Percentiles rank a stretch among this genome's conserved stretches.
Evolutionary conservation across 2,329 filamentous ascomycete species (phyloP).

Genomic region (Rugonectria rugulosa): DNA sequence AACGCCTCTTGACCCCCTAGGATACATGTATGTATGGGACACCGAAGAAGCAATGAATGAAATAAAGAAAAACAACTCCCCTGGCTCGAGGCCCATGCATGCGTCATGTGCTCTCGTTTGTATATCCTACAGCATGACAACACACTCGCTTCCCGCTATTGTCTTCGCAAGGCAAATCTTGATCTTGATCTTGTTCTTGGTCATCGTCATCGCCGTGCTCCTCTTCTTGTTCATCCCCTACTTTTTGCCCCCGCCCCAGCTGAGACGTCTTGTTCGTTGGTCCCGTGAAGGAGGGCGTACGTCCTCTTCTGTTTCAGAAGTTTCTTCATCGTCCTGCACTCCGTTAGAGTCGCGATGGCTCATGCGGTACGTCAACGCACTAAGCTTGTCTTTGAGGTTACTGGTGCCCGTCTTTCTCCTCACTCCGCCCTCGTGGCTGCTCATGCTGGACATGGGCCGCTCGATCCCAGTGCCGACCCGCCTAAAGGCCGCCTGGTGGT

Average conservation of each 20-base stretch:
- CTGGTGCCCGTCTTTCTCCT: constrained; percentile 40
- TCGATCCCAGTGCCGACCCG: constrained; percentile 34
- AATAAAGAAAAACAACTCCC: neutral
- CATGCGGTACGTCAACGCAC: constrained; percentile 43
- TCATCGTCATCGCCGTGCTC: neutral
- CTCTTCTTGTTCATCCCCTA: neutral
- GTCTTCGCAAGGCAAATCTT: neutral
- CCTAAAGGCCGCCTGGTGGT: constrained; percentile 33
- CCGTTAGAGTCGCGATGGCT: constrained; percentile 31
- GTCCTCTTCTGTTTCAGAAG: constrained; percentile 32
- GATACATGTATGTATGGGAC: too few relatives aligned
- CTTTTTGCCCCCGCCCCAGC: constrained; percentile 14
- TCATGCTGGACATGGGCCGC: constrained; percentile 45
- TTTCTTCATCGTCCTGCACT: constrained; percentile 34
- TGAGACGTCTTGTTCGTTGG: constrained; percentile 13
- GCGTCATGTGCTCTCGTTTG: neutral
- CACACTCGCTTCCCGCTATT: neutral
- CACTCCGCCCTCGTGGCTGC: constrained; percentile 36
- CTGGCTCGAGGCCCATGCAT: neutral
- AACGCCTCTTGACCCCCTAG: too few relatives aligned
- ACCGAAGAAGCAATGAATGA: too few relatives aligned
- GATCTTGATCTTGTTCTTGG: neutral
- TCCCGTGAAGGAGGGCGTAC: constrained; percentile 17
- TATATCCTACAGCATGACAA: neutral
- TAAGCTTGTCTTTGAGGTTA: constrained; percentile 47